Evolutionary conservation across 306 rosid genomes (phyloP).

Genomic region (Sechiopsis laciniata): DNA sequence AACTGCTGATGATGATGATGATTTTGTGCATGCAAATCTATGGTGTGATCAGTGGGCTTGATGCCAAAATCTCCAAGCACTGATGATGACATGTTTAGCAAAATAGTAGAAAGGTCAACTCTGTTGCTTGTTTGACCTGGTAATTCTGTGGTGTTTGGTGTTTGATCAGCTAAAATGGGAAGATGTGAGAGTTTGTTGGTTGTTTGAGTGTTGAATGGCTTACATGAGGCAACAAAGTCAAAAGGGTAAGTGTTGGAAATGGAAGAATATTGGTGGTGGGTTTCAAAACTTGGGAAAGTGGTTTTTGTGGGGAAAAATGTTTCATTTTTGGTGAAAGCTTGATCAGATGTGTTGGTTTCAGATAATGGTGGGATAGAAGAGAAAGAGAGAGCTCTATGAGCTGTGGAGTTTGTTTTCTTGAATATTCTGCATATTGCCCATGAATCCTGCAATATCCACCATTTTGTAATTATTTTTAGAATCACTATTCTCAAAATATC

Average conservation of each 20-base stretch:
- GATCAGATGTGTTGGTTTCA: constrained; percentile 5
- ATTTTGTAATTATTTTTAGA: not conserved
- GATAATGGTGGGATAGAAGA: constrained; percentile 29
- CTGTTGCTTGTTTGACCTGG: not conserved
- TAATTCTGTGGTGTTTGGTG: constrained; percentile 13
- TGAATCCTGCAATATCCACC: constrained; percentile 55
- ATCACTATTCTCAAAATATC: not conserved
- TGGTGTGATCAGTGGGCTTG: constrained; percentile 27
- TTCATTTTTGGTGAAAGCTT: not conserved
- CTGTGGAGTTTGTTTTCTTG: constrained; percentile 76
- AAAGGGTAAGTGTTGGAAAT: constrained; percentile 21
- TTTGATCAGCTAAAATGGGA: constrained; percentile 4
- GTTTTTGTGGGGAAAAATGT: constrained; percentile 11
- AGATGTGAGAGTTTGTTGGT: constrained; percentile 7
- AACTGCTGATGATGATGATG: constrained; percentile 3
- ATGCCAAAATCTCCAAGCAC: constrained; percentile 20
- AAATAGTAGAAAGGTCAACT: constrained; percentile 55
- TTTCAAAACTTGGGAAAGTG: not conserved
- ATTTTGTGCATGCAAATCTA: constrained; percentile 30
- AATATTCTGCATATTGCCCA: constrained; percentile 98
- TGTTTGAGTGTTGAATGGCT: constrained; percentile 15
- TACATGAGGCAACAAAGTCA: constrained; percentile 17
- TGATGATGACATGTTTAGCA: constrained; percentile 70
- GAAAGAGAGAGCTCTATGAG: constrained; percentile 72
- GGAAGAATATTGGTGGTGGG: constrained; percentile 14